These are phyloP conservation scores for Sextonia rubra DNA, from an alignment of 164 flowering plant genomes.

Conservation along the genomic window DNA sequence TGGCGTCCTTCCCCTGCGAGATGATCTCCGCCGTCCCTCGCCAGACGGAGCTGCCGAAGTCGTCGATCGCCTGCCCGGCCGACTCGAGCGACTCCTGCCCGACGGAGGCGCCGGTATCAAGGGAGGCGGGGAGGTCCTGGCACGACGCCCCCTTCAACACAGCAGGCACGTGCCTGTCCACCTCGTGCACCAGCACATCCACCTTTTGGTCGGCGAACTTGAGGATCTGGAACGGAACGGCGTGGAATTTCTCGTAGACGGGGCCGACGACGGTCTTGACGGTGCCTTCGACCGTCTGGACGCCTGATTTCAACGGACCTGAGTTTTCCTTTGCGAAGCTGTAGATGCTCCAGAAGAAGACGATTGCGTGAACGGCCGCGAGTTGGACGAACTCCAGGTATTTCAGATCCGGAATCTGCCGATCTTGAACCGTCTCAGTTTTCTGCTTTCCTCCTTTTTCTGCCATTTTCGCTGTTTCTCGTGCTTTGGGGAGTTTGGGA, in stretches of 20 bases:
- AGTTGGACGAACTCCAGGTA: slow-evolving; percentile 61
- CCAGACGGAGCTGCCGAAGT: no score
- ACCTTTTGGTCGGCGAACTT: slow-evolving; percentile 75
- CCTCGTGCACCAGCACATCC: slow-evolving; percentile 47
- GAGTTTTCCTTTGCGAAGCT: slow-evolving; percentile 65
- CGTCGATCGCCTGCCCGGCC: no score
- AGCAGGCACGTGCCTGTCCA: slow-evolving; percentile 57
- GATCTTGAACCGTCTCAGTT: slow-evolving; percentile 15
- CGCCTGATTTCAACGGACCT: slow-evolving; percentile 66
- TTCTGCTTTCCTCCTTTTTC: background rate
- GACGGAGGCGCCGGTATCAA: no score
- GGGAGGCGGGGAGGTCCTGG: no score
- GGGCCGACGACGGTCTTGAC: slow-evolving; percentile 71
- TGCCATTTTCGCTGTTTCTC: background rate
- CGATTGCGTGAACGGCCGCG: slow-evolving; percentile 39
- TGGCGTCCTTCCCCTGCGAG: no score
- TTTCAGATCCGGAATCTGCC: slow-evolving; percentile 39
- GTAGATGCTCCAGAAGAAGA: slow-evolving; percentile 44
- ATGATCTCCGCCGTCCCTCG: no score
- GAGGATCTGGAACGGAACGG: slow-evolving; percentile 64
- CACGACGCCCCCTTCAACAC: slow-evolving; percentile 49
- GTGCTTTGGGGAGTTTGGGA: no score
- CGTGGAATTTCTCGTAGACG: slow-evolving; percentile 56
- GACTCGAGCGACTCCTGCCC: no score
- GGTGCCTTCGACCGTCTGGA: slow-evolving; percentile 63